Conservation (phyloP, 495 filamentous ascomycete species). For the Trichoderma orchidacearum region DNA sequence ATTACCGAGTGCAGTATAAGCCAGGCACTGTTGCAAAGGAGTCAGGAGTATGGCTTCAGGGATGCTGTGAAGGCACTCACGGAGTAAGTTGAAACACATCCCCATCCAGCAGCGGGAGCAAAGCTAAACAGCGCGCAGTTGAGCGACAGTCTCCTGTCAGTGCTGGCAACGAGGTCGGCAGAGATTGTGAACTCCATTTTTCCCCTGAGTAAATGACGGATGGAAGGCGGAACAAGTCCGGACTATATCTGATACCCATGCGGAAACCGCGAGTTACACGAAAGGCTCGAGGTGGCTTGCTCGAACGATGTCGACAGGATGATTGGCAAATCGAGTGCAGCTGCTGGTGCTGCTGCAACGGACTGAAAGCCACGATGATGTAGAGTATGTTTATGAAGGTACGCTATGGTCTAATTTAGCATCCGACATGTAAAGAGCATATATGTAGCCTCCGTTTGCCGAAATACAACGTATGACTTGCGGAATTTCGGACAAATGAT, state of each 20-base stretch:
- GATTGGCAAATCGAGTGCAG: neutral
- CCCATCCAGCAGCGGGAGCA: slow-evolving; percentile 1
- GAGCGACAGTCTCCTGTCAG: slow-evolving; percentile 67
- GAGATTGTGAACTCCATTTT: slow-evolving; percentile 72
- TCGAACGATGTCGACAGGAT: neutral
- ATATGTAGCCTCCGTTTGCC: too few relatives aligned
- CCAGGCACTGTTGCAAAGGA: slow-evolving; percentile 48
- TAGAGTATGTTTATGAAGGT: too few relatives aligned
- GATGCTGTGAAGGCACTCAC: slow-evolving; percentile 85
- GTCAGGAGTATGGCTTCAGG: slow-evolving; percentile 84
- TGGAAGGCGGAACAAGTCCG: neutral
- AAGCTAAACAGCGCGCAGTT: slow-evolving; percentile 24
- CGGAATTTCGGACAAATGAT: too few relatives aligned
- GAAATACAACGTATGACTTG: too few relatives aligned
- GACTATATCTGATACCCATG: neutral
- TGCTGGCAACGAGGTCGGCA: slow-evolving; percentile 60
- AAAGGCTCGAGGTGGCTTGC: neutral
- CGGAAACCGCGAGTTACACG: neutral
- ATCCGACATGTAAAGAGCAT: too few relatives aligned
- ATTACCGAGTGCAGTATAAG: slow-evolving; percentile 64
- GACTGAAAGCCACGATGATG: too few relatives aligned
- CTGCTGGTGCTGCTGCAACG: too few relatives aligned
- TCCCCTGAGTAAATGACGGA: slow-evolving; percentile 14
- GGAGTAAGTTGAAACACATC: slow-evolving; percentile 46
- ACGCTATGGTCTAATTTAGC: too few relatives aligned